These are phyloP conservation scores for Noccaea caerulescens DNA, from an alignment of 345 rosid genomes.

Conservation along the genomic window DNA sequence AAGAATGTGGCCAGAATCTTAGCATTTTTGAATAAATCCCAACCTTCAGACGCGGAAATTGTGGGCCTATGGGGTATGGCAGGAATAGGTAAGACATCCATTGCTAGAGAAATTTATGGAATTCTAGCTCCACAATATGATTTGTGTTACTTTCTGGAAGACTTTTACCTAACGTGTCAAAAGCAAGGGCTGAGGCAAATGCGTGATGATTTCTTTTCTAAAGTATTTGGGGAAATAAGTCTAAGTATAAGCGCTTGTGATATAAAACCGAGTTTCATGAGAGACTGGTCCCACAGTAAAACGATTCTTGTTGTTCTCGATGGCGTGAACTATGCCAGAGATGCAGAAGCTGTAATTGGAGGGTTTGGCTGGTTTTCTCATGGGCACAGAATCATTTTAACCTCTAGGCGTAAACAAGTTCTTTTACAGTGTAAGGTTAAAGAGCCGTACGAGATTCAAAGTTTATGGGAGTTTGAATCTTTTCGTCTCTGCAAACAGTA, in stretches of 20 bases:
- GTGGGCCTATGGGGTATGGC: constrained; percentile 35
- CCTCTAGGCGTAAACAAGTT: constrained; percentile 38
- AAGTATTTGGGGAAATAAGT: constrained; percentile 28
- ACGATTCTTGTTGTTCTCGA: constrained; percentile 30
- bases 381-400: constrained; percentile 33
- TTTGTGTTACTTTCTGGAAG: constrained; percentile 10
- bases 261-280: constrained; percentile 28
- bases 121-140: neutral
- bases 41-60: neutral
- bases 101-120: constrained; percentile 29
- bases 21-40: neutral
- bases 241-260: constrained; percentile 13
- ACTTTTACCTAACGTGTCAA: constrained; percentile 19
- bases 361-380: constrained; percentile 45
- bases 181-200: neutral
- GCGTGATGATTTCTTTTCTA: constrained; percentile 35
- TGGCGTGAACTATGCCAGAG: constrained; percentile 34
- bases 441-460: constrained; percentile 4
- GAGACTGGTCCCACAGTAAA: neutral
- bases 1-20: constrained; percentile 17
- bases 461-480: constrained; percentile 5
- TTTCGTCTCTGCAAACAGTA: constrained; percentile 26
- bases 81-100: constrained; percentile 39
- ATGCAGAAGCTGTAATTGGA: constrained; percentile 37
- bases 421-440: constrained; percentile 35